Percentiles rank a stretch among this genome's conserved stretches.
phyloP scores from a whole-genome alignment of 305 asterid species.

The Fraxinus sp. region DNA sequence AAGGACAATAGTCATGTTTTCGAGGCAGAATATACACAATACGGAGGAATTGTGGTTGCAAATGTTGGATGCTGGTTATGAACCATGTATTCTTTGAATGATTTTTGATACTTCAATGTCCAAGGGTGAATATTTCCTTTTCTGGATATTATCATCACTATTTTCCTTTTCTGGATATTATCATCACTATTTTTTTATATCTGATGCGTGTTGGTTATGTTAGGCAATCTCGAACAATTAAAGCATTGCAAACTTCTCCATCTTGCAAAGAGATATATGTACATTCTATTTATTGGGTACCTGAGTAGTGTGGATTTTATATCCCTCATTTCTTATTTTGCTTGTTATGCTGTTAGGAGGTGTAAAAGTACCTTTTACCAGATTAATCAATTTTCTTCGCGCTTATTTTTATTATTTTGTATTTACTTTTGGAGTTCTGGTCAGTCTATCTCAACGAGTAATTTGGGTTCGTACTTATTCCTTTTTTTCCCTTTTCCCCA shows the following conservation, averaged over 20 bases:
- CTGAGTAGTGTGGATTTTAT: neutral
- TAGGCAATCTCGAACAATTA: no score
- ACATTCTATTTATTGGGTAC: neutral
- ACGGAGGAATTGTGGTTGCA: constrained; percentile 57
- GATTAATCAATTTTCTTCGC: neutral
- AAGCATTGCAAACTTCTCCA: no score
- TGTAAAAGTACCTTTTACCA: neutral
- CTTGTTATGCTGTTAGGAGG: neutral
- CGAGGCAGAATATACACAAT: constrained; percentile 40
- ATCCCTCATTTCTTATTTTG: neutral
- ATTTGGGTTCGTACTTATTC: neutral
- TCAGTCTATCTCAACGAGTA: neutral
- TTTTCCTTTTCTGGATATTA: neutral
- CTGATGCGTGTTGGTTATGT: neutral
- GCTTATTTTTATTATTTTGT: no score
- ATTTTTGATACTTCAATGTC: neutral
- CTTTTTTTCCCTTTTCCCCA: neutral
- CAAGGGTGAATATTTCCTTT: neutral
- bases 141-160: neutral
- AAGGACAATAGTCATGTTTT: no score
- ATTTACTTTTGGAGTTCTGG: neutral
- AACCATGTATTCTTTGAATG: neutral
- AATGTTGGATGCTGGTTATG: constrained; percentile 51
- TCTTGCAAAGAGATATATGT: neutral
- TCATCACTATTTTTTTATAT: neutral